Percentiles rank a stretch among this genome's conserved stretches.
Conservation (phyloP, 331 rosid genomes). For the Rosa hybrid region DNA sequence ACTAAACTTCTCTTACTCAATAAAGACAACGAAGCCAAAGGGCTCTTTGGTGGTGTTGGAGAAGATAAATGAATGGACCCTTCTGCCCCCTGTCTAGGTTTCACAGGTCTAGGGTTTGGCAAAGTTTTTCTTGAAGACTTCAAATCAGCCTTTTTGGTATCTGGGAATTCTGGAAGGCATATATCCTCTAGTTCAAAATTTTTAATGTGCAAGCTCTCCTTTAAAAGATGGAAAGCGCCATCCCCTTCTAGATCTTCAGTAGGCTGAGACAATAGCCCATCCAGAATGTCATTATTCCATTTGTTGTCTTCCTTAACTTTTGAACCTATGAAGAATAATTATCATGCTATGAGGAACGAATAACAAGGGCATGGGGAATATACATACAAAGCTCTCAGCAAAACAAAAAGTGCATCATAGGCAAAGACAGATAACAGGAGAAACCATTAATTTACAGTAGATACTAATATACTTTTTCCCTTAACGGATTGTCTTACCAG, state of each 20-base stretch:
- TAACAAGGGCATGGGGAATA: not conserved
- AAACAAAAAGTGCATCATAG: conserved; percentile 3
- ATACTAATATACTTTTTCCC: not conserved
- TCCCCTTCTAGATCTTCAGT: conserved; percentile 69
- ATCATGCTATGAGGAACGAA: conserved; percentile 13
- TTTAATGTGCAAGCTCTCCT: conserved; percentile 67
- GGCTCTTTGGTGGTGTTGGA: conserved; percentile 76
- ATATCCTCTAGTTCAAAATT: conserved; percentile 51
- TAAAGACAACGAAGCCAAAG: conserved; percentile 47
- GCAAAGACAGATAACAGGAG: not conserved
- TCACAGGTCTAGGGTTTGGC: conserved; percentile 47
- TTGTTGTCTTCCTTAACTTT: conserved; percentile 36
- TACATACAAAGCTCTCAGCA: not conserved
- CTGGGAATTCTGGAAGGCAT: conserved; percentile 60
- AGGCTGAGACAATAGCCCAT: conserved; percentile 47
- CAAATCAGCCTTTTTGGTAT: conserved; percentile 40
- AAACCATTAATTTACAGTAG: conserved; percentile 2
- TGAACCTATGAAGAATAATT: conserved; percentile 44
- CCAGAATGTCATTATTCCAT: conserved; percentile 37
- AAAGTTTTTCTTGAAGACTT: conserved; percentile 41
- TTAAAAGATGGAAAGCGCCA: conserved; percentile 49
- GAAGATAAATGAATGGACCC: conserved; percentile 38
- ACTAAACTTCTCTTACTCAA: conserved; percentile 50
- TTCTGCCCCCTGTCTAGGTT: conserved; percentile 32
- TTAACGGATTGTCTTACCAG: conserved; percentile 45